phyloP scores from a whole-genome alignment of 495 filamentous ascomycete species.

The Terfezia claveryi region DNA sequence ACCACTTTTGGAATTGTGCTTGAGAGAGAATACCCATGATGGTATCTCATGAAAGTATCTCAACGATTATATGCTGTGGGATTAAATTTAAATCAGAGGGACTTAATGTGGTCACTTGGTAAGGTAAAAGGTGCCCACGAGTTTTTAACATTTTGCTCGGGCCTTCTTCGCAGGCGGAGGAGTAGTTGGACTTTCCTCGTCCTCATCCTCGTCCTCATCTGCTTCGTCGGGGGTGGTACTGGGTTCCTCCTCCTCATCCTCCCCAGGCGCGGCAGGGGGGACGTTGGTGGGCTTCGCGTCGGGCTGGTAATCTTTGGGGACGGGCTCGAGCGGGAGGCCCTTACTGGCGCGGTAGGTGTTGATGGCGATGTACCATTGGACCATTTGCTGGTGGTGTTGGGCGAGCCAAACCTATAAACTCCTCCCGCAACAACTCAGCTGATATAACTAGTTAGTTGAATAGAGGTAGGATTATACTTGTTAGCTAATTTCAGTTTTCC shows the following conservation, averaged over 20 bases:
- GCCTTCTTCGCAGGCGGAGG: constrained; percentile 29
- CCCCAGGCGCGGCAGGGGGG: not conserved
- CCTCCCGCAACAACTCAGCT: too few relatives aligned
- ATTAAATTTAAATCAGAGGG: too few relatives aligned
- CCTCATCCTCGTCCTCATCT: constrained; percentile 24
- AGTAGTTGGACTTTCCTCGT: constrained; percentile 30
- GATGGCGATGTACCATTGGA: constrained; percentile 32
- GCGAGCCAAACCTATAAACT: constrained; percentile 9
- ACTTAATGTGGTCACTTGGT: too few relatives aligned
- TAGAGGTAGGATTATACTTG: too few relatives aligned
- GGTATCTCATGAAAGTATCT: too few relatives aligned
- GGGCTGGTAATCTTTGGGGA: constrained; percentile 1
- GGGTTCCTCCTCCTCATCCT: constrained; percentile 20
- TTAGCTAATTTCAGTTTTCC: too few relatives aligned
- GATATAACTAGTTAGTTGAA: too few relatives aligned
- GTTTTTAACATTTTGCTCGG: too few relatives aligned
- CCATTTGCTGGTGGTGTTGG: constrained; percentile 32
- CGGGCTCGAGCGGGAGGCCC: constrained; percentile 6
- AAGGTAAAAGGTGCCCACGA: too few relatives aligned
- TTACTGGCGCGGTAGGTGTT: constrained; percentile 33
- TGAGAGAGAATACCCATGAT: too few relatives aligned
- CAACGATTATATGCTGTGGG: too few relatives aligned
- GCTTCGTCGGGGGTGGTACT: constrained; percentile 8
- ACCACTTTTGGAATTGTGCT: too few relatives aligned
- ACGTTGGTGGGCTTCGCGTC: not conserved